Conservation (phyloP, 2,329 filamentous ascomycete genomes). For the Hirsutella minnesotensis region DNA sequence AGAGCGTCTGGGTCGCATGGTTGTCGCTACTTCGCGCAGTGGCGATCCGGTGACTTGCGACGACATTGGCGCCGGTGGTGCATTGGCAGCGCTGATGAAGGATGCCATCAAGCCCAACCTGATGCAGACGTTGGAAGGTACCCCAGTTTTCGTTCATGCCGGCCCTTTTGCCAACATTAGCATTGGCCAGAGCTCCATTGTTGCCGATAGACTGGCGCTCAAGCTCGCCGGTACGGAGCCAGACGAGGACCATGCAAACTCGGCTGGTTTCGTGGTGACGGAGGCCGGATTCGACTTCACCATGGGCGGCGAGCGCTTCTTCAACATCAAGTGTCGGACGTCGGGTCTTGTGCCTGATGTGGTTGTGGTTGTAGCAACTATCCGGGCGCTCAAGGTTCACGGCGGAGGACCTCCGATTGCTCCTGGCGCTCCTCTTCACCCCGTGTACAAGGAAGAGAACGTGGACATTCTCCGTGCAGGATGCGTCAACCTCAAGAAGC, state of each 20-base stretch:
- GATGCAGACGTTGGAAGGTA: slow-evolving; percentile 96
- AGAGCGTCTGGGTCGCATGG: slow-evolving; percentile 89
- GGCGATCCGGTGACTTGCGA: slow-evolving; percentile 94
- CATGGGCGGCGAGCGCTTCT: slow-evolving; percentile 98
- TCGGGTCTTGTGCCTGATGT: slow-evolving; percentile 88
- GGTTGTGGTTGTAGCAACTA: slow-evolving; percentile 89
- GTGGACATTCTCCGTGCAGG: slow-evolving; percentile 80
- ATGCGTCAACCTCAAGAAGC: slow-evolving; percentile 90
- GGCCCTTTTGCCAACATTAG: slow-evolving; percentile 98
- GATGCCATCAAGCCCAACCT: slow-evolving; percentile 98
- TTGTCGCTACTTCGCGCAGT: slow-evolving; percentile 72
- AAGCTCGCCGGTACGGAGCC: slow-evolving; percentile 92
- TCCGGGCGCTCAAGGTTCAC: slow-evolving; percentile 92
- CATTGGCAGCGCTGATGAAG: slow-evolving; percentile 88
- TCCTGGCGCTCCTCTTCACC: slow-evolving; percentile 71
- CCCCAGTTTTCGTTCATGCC: slow-evolving; percentile 93
- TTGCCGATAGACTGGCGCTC: slow-evolving; percentile 88
- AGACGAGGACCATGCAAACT: slow-evolving; percentile 72
- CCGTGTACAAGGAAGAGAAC: slow-evolving; percentile 89
- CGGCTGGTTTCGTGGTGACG: slow-evolving; percentile 87
- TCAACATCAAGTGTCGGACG: slow-evolving; percentile 98
- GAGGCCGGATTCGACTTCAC: slow-evolving; percentile 99
- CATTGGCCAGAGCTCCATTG: slow-evolving; percentile 89
- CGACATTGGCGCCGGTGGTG: slow-evolving; percentile 85
- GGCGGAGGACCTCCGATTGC: slow-evolving; percentile 90